phyloP scores from a whole-genome alignment of 768 basidiomycete species.

The Glaciozyma antarctica region DNA sequence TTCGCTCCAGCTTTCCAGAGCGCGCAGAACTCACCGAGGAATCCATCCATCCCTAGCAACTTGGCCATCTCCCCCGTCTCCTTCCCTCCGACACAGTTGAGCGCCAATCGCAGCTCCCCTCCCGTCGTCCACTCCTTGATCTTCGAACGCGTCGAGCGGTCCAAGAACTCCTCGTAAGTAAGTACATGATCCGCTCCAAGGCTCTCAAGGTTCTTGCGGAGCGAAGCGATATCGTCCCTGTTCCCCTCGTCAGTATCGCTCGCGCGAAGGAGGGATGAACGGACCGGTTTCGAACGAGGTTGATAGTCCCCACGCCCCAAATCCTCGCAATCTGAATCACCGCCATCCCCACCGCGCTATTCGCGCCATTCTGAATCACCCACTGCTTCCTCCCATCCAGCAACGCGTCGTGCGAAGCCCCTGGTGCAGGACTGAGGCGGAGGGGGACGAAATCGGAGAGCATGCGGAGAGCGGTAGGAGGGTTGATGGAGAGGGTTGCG shows the following conservation, averaged over 20 bases:
- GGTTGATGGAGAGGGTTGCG: constrained; percentile 53
- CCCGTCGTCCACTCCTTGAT: constrained; percentile 58
- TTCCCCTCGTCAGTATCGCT: background rate
- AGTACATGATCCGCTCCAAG: constrained; percentile 69
- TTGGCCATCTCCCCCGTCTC: constrained; percentile 61
- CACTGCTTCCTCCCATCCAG: constrained; percentile 51
- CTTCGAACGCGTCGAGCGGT: constrained; percentile 46
- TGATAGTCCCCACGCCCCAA: constrained; percentile 63
- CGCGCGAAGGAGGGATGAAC: constrained; percentile 21
- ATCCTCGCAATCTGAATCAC: constrained; percentile 52
- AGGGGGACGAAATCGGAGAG: constrained; percentile 59
- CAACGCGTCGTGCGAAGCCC: background rate
- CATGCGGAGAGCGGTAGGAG: constrained; percentile 75
- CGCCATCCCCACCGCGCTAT: constrained; percentile 41
- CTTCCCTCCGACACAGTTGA: constrained; percentile 59
- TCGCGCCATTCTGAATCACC: constrained; percentile 78
- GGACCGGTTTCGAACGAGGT: constrained; percentile 65
- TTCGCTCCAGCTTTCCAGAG: too few relatives aligned
- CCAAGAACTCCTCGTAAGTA: constrained; percentile 63
- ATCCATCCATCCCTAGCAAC: constrained; percentile 46
- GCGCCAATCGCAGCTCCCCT: constrained; percentile 50
- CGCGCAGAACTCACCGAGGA: constrained; percentile 27
- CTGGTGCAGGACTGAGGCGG: constrained; percentile 37
- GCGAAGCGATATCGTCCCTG: constrained; percentile 50
- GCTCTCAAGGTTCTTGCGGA: constrained; percentile 48